Percentiles rank a stretch among this genome's conserved stretches.
These are phyloP conservation scores for Leucocoprinus birnbaumii DNA, from an alignment of 768 basidiomycete species.

Conservation along the genomic window DNA sequence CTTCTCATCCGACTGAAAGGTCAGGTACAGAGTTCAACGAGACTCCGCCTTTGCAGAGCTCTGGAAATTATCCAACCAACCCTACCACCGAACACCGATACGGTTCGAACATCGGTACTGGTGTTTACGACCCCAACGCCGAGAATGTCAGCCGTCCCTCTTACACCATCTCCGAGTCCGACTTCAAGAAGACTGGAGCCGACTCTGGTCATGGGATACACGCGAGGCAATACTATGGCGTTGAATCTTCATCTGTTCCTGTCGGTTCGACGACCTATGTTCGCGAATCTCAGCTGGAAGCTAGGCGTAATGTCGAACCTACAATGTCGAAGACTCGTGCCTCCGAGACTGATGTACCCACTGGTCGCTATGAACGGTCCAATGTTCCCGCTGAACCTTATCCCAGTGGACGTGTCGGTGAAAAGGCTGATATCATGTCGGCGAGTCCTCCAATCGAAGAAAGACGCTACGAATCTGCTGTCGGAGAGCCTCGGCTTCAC, in stretches of 20 bases:
- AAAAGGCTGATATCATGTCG: no score
- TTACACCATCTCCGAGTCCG: not conserved
- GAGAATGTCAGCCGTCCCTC: not conserved
- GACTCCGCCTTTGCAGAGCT: not conserved
- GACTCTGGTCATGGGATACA: conserved; percentile 4
- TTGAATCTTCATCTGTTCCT: not conserved
- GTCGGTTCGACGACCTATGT: not conserved
- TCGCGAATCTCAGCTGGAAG: not conserved
- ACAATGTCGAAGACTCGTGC: no score
- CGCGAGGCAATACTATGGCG: not conserved
- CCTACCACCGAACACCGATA: not conserved
- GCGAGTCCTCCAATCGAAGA: no score
- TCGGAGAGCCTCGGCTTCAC: not conserved
- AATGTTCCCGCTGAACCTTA: no score
- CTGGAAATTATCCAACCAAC: not conserved
- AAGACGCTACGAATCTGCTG: not conserved
- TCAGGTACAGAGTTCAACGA: not conserved
- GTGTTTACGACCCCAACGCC: not conserved
- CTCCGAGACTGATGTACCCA: not conserved
- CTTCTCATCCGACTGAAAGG: no score
- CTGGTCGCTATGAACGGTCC: no score
- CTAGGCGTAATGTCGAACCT: no score
- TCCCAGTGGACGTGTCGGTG: no score
- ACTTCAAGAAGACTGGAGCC: not conserved
- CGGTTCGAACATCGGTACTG: not conserved